Percentiles rank a stretch among this genome's conserved stretches.
Conservation (phyloP, 2,329 filamentous ascomycete genomes). For the Verticillium nonalfalfae region DNA sequence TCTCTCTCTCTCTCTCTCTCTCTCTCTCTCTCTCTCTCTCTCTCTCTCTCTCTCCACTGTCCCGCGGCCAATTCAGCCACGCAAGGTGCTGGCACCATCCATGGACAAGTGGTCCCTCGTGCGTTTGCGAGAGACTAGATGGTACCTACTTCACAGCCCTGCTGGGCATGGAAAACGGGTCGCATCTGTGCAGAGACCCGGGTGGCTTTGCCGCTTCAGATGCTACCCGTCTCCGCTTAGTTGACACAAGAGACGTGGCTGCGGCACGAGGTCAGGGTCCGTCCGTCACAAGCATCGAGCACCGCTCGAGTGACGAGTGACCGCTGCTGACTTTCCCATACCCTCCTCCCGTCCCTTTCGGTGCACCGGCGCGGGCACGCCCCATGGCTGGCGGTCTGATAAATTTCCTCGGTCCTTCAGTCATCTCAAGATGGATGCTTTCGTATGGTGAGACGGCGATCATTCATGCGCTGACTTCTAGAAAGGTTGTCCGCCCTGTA, state of each 20-base stretch:
- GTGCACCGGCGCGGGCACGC: too few species aligned
- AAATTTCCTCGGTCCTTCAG: background rate
- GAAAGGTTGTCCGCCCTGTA: background rate
- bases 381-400: background rate
- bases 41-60: too few species aligned
- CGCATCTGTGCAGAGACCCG: background rate
- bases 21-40: too few species aligned
- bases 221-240: background rate
- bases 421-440: background rate
- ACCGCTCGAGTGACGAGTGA: background rate
- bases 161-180: background rate
- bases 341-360: too few species aligned
- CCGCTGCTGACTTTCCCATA: background rate
- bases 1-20: too few species aligned
- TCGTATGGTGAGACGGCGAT: background rate
- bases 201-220: slow-evolving; percentile 2
- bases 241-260: background rate
- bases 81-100: too few species aligned
- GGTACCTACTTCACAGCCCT: background rate
- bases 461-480: background rate
- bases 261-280: background rate
- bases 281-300: background rate
- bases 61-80: too few species aligned
- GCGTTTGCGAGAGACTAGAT: too few species aligned
- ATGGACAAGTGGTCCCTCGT: too few species aligned